A percentile compares a stretch with the other conserved stretches of the same genome.
phyloP scores from a whole-genome alignment of 176 grass and related monocot species.

The Chrysopogon serrulatus region DNA sequence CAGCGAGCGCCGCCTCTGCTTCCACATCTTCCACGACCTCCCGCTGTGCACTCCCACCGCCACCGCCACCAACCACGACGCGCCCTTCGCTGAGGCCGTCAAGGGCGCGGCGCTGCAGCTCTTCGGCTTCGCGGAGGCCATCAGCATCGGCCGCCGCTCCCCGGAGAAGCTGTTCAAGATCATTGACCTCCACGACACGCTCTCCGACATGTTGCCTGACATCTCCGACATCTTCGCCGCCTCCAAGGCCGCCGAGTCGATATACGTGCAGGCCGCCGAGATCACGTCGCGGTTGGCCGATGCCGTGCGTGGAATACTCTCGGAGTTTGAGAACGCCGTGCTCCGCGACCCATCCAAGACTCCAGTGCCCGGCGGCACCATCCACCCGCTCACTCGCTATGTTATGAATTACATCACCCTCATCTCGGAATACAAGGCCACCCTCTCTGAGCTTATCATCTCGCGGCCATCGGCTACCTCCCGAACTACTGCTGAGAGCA shows the following conservation, averaged over 20 bases:
- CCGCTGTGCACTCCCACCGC: constrained; percentile 24
- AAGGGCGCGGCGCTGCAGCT: constrained; percentile 89
- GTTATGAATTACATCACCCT: constrained; percentile 91
- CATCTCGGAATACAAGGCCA: constrained; percentile 88
- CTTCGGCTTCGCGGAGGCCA: constrained; percentile 83
- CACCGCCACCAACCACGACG: constrained; percentile 32
- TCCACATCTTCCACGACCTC: constrained; percentile 67
- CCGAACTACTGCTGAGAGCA: constrained; percentile 22
- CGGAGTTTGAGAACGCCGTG: constrained; percentile 85
- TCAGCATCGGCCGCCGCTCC: constrained; percentile 80
- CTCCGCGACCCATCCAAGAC: constrained; percentile 69
- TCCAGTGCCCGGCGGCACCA: constrained; percentile 76
- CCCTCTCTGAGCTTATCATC: constrained; percentile 63
- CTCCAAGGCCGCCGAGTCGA: constrained; percentile 63
- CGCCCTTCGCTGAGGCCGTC: constrained; percentile 72
- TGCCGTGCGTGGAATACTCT: constrained; percentile 86
- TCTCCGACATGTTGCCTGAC: constrained; percentile 75
- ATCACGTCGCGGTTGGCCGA: constrained; percentile 71
- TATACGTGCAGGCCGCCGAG: constrained; percentile 67
- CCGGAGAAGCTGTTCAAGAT: constrained; percentile 97
- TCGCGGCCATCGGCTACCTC: constrained; percentile 54
- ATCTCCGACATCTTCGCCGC: constrained; percentile 59
- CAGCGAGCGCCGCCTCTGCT: constrained; percentile 84
- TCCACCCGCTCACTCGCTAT: constrained; percentile 91
- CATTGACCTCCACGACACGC: constrained; percentile 81